Evolutionary conservation across 345 rosid genomes (phyloP).

Genomic region (Carallia brachiata): DNA sequence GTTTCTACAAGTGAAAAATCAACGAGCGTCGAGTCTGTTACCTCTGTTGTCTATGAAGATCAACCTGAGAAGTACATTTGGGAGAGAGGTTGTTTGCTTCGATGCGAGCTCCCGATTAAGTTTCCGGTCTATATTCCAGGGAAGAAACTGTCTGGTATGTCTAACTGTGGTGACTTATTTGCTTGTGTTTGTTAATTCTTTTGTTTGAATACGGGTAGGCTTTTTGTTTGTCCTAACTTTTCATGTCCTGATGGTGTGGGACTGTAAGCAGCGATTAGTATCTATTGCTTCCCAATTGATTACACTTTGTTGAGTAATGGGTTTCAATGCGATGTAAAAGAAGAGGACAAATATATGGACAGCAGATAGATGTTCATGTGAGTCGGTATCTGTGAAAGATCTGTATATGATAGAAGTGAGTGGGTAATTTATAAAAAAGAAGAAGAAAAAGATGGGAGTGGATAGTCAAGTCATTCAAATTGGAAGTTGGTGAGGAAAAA

Average conservation of each 20-base stretch:
- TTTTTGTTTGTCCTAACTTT: background rate
- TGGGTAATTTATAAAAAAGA: too few species aligned
- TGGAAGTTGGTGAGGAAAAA: too few species aligned
- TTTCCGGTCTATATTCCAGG: constrained; percentile 61
- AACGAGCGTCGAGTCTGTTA: constrained; percentile 40
- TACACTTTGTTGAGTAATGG: too few species aligned
- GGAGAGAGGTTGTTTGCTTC: constrained; percentile 84
- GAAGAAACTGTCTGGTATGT: constrained; percentile 52
- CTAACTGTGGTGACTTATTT: background rate
- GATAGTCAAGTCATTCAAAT: too few species aligned
- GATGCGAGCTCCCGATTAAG: constrained; percentile 66
- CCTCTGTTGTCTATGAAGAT: constrained; percentile 57
- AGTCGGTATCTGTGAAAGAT: too few species aligned
- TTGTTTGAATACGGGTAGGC: background rate
- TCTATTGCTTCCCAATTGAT: background rate
- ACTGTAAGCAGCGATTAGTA: background rate
- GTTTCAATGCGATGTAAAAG: too few species aligned
- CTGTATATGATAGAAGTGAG: background rate
- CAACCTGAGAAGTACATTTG: constrained; percentile 61
- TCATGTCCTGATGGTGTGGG: background rate
- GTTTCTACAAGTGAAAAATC: constrained; percentile 41
- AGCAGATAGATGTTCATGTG: too few species aligned
- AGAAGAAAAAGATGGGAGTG: too few species aligned
- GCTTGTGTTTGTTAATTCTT: background rate
- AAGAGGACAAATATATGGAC: too few species aligned